Percentiles rank a stretch among this genome's conserved stretches.
These are phyloP conservation scores for Gynochthodes officinalis DNA, from an alignment of 257 asterid genomes.

Conservation along the genomic window DNA sequence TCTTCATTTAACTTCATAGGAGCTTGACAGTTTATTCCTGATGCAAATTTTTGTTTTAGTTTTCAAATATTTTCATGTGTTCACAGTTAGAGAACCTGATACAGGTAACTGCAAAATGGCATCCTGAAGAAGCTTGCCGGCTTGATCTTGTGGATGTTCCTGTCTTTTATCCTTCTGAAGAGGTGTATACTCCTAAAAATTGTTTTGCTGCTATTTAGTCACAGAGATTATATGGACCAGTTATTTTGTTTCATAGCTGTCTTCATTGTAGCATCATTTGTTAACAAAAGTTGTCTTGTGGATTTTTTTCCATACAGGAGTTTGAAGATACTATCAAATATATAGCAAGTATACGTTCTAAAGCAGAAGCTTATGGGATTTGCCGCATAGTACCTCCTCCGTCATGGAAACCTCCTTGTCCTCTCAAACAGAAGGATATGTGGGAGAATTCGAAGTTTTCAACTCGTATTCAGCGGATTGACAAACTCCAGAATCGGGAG, in stretches of 20 bases:
- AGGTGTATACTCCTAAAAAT: constrained; percentile 44
- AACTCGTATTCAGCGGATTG: constrained; percentile 88
- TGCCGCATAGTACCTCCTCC: constrained; percentile 98
- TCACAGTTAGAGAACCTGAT: constrained; percentile 27
- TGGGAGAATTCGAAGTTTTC: constrained; percentile 75
- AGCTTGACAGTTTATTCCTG: constrained; percentile 5
- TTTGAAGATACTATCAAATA: constrained; percentile 80
- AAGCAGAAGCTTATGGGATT: constrained; percentile 85
- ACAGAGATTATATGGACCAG: neutral
- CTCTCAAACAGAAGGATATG: constrained; percentile 53
- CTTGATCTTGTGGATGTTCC: constrained; percentile 84
- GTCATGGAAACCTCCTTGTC: constrained; percentile 94
- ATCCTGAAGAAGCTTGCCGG: constrained; percentile 71
- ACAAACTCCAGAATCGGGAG: constrained; percentile 87
- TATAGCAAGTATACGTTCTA: constrained; percentile 74
- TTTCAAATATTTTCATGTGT: constrained; percentile 6
- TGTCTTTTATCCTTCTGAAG: constrained; percentile 91
- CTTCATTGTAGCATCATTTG: neutral
- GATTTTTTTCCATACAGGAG: constrained; percentile 52
- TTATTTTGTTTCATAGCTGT: constrained; percentile 1
- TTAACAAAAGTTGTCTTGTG: neutral
- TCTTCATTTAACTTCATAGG: neutral
- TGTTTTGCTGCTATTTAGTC: neutral
- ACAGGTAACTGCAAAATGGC: constrained; percentile 89
- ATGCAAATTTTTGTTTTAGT: neutral